Conservation (phyloP, 2,329 filamentous ascomycete genomes). For the Pestalotiopsis sp. region DNA sequence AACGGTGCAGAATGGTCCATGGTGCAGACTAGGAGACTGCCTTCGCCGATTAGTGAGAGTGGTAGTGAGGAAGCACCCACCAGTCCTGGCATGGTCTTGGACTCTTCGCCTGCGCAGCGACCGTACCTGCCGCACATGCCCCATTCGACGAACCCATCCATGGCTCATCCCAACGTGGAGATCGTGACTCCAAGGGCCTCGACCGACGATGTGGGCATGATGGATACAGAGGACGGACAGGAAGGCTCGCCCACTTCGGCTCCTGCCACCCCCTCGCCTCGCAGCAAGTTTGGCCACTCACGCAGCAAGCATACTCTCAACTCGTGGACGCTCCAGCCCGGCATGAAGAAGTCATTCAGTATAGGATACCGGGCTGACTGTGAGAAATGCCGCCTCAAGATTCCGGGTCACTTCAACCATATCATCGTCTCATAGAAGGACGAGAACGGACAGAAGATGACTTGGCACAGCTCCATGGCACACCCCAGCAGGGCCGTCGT, state of each 20-base stretch:
- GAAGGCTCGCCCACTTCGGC: constrained; percentile 31
- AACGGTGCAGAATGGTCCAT: constrained; percentile 49
- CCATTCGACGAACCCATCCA: constrained; percentile 33
- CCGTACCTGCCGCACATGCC: constrained; percentile 34
- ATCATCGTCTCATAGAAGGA: constrained; percentile 63
- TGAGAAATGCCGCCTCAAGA: constrained; percentile 73
- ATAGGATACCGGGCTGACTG: constrained; percentile 79
- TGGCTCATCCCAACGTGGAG: constrained; percentile 37
- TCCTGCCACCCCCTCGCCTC: constrained; percentile 44
- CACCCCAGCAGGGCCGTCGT: background rate
- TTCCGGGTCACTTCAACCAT: constrained; percentile 80
- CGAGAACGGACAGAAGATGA: constrained; percentile 1
- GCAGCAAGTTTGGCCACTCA: constrained; percentile 54
- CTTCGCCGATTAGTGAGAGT: constrained; percentile 60
- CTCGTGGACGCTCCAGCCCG: constrained; percentile 60
- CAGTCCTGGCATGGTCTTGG: constrained; percentile 41
- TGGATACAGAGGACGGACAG: constrained; percentile 28
- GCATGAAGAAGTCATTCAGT: constrained; percentile 70
- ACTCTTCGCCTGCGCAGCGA: constrained; percentile 32
- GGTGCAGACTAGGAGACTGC: constrained; percentile 53
- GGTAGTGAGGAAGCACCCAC: constrained; percentile 43
- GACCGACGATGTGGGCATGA: constrained; percentile 31
- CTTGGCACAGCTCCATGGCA: background rate
- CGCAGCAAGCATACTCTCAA: constrained; percentile 61
- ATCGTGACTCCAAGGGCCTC: constrained; percentile 20